phyloP scores from a whole-genome alignment of 2,329 filamentous ascomycete genomes.

The Cordyceps cicadae region DNA sequence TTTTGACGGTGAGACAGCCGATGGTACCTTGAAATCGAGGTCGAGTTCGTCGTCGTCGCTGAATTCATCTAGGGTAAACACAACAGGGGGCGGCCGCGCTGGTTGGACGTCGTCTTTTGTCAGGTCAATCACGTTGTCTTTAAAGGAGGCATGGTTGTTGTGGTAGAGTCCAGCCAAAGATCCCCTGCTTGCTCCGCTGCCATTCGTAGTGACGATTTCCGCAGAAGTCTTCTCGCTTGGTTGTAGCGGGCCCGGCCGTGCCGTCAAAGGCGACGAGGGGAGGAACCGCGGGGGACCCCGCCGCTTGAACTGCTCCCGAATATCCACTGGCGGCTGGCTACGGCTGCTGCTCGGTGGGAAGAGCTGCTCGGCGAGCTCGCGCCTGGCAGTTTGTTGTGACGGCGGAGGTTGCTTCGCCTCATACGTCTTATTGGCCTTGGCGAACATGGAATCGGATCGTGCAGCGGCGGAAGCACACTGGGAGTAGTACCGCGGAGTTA shows the following conservation, averaged over 20 bases:
- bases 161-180: conserved; percentile 35
- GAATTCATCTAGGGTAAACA: conserved; percentile 75
- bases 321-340: conserved; percentile 34
- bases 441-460: conserved; percentile 26
- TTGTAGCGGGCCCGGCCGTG: conserved; percentile 16
- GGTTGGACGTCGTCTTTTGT: conserved; percentile 20
- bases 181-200: conserved; percentile 12
- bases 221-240: conserved; percentile 1
- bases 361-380: conserved; percentile 39
- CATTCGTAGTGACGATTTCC: neutral
- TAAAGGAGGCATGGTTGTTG: conserved; percentile 39
- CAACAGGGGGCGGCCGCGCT: conserved; percentile 33
- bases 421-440: conserved; percentile 28
- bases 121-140: conserved; percentile 26
- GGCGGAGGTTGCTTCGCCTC: conserved; percentile 29
- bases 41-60: conserved; percentile 75
- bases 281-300: conserved; percentile 27
- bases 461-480: neutral
- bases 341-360: conserved; percentile 50
- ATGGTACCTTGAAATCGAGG: conserved; percentile 55
- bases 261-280: conserved; percentile 30
- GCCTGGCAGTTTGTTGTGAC: conserved; percentile 9
- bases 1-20: conserved; percentile 31
- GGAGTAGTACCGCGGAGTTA: conserved; percentile 7
- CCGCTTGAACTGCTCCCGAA: conserved; percentile 42